phyloP scores from a whole-genome alignment of 768 basidiomycete species.

The Boletus pseudo-olivaceus region DNA sequence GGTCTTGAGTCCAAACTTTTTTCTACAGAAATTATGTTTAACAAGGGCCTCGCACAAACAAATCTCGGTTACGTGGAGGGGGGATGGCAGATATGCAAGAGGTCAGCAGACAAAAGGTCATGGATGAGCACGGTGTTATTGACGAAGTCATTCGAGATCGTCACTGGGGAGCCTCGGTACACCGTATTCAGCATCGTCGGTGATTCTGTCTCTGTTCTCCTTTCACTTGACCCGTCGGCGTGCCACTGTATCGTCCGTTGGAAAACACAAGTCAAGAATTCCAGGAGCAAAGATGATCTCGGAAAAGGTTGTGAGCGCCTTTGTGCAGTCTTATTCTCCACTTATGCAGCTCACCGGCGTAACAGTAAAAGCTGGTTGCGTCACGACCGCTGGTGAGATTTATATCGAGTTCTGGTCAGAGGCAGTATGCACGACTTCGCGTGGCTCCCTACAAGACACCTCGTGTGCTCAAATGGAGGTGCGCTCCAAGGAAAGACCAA shows the following conservation, averaged over 20 bases:
- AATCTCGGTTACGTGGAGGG: conserved; percentile 58
- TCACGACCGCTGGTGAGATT: conserved; percentile 85
- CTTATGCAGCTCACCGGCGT: conserved; percentile 2
- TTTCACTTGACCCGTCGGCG: conserved; percentile 67
- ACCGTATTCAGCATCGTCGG: conserved; percentile 92
- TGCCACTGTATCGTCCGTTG: conserved; percentile 85
- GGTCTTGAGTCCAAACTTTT: conserved; percentile 88
- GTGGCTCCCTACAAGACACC: neutral
- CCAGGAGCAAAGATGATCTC: conserved; percentile 82
- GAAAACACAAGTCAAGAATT: conserved; percentile 85
- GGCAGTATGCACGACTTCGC: conserved; percentile 35
- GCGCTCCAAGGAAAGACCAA: conserved; percentile 75
- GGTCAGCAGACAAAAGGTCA: conserved; percentile 69
- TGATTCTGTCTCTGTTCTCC: conserved; percentile 11
- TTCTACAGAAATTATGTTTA: conserved; percentile 88
- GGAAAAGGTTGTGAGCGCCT: conserved; percentile 76
- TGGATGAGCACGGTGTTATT: conserved; percentile 84
- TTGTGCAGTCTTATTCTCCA: neutral
- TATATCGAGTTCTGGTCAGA: conserved; percentile 94
- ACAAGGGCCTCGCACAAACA: conserved; percentile 76
- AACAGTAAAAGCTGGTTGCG: conserved; percentile 71
- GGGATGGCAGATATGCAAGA: conserved; percentile 72
- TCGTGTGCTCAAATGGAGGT: neutral
- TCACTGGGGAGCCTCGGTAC: conserved; percentile 63
- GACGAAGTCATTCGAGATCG: conserved; percentile 83